These are phyloP conservation scores for Chondrostereum purpureum DNA, from an alignment of 1,284 basidiomycete genomes.

Conservation along the genomic window DNA sequence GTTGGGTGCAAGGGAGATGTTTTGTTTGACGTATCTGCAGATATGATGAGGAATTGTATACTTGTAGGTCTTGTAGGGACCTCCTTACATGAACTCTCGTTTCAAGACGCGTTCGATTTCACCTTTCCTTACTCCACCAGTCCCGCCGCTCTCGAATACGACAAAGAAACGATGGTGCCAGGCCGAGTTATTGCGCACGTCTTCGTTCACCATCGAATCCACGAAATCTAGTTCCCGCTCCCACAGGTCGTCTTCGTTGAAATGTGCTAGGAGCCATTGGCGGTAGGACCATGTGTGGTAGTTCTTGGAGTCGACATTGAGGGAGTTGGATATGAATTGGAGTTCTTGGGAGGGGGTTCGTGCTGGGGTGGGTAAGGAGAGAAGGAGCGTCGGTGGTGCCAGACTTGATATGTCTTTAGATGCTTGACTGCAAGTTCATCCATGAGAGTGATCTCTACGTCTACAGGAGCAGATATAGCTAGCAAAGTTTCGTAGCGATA, in stretches of 20 bases:
- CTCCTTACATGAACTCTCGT: constrained; percentile 59
- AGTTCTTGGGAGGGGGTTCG: constrained; percentile 62
- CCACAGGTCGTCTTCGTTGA: constrained; percentile 72
- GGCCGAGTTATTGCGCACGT: constrained; percentile 93
- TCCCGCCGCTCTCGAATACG: constrained; percentile 66
- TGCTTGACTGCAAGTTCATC: constrained; percentile 76
- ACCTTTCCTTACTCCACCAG: constrained; percentile 32
- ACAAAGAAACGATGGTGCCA: constrained; percentile 99
- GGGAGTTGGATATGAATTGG: constrained; percentile 65
- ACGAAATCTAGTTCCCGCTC: constrained; percentile 71
- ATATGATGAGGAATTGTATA: too few species aligned
- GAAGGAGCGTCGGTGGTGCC: constrained; percentile 92
- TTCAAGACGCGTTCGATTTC: constrained; percentile 50
- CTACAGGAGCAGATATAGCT: constrained; percentile 58
- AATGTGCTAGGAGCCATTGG: constrained; percentile 85
- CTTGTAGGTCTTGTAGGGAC: not conserved
- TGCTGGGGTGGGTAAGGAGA: constrained; percentile 36
- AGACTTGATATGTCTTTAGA: constrained; percentile 94
- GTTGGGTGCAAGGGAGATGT: constrained; percentile 83
- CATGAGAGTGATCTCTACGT: constrained; percentile 75
- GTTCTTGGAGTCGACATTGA: constrained; percentile 81
- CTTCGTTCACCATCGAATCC: constrained; percentile 66
- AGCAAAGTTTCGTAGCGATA: constrained; percentile 85
- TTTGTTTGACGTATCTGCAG: constrained; percentile 63
- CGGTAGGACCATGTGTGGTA: constrained; percentile 96